These are phyloP conservation scores for Psilocybe subaeruginosa DNA, from an alignment of 768 basidiomycete species.

Conservation along the genomic window DNA sequence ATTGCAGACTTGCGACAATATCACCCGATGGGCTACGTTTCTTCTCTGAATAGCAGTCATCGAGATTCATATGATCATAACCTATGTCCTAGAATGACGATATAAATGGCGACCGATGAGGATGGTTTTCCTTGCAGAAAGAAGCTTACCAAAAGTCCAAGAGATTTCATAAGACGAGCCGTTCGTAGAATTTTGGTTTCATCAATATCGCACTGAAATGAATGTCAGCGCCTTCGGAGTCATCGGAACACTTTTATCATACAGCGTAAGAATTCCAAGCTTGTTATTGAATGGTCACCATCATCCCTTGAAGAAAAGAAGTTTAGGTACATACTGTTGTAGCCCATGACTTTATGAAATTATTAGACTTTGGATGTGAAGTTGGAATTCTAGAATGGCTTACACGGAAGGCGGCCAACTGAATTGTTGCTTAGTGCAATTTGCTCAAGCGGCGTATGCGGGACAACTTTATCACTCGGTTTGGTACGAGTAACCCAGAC, in stretches of 20 bases:
- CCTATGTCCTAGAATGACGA: conserved; percentile 48
- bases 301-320: background rate
- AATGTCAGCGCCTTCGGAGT: background rate
- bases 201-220: conserved; percentile 58
- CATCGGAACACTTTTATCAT: conserved; percentile 15
- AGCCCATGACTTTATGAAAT: conserved; percentile 49
- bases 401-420: conserved; percentile 18
- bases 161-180: conserved; percentile 50
- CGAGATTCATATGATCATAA: conserved; percentile 61
- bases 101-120: background rate
- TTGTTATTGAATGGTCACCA: conserved; percentile 18
- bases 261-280: conserved; percentile 70
- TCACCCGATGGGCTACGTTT: conserved; percentile 51
- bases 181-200: conserved; percentile 54
- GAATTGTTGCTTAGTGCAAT: conserved; percentile 3
- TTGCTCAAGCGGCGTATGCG: background rate
- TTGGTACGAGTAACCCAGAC: conserved; percentile 10
- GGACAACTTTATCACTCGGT: background rate
- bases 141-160: conserved; percentile 48
- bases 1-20: conserved; percentile 56
- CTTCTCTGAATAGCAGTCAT: conserved; percentile 69
- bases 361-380: background rate
- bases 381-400: background rate
- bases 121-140: background rate
- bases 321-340: conserved; percentile 50